These are phyloP conservation scores for Chloropicon primus DNA, from an alignment of 139 green algal species.

Conservation along the genomic window DNA sequence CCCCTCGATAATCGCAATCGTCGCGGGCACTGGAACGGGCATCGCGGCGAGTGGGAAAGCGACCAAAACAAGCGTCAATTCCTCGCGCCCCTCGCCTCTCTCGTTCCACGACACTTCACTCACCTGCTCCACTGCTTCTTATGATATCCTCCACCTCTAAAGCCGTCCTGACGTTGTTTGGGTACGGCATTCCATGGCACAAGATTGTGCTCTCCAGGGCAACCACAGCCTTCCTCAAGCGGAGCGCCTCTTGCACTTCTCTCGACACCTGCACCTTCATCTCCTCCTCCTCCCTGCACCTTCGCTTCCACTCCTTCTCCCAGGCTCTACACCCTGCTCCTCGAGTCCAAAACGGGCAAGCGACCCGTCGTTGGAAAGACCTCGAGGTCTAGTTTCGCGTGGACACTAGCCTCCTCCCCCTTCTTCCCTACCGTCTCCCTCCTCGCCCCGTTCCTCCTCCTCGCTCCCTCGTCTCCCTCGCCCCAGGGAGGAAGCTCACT, in stretches of 20 bases:
- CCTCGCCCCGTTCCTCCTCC: too few species aligned
- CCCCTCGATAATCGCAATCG: slow-evolving; percentile 79
- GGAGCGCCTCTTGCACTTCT: slow-evolving; percentile 62
- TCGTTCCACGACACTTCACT: too few species aligned
- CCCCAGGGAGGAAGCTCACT: too few species aligned
- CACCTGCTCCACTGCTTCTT: slow-evolving; percentile 43
- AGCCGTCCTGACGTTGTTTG: slow-evolving; percentile 78
- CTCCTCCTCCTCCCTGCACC: neutral
- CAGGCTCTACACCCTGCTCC: neutral
- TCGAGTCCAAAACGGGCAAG: too few species aligned
- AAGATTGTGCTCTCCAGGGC: slow-evolving; percentile 96
- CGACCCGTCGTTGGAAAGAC: too few species aligned
- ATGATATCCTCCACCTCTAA: slow-evolving; percentile 74
- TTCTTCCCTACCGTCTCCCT: too few species aligned
- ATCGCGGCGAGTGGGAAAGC: too few species aligned
- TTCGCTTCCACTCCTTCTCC: neutral
- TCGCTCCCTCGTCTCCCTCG: too few species aligned
- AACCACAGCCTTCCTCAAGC: slow-evolving; percentile 51
- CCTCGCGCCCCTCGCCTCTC: too few species aligned
- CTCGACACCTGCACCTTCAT: neutral
- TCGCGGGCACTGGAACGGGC: slow-evolving; percentile 80
- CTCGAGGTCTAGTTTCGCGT: too few species aligned
- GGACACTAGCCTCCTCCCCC: too few species aligned
- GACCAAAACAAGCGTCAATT: too few species aligned
- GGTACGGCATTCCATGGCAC: slow-evolving; percentile 92